These are phyloP conservation scores for Citrus inodora DNA, from an alignment of 345 rosid species.

Conservation along the genomic window DNA sequence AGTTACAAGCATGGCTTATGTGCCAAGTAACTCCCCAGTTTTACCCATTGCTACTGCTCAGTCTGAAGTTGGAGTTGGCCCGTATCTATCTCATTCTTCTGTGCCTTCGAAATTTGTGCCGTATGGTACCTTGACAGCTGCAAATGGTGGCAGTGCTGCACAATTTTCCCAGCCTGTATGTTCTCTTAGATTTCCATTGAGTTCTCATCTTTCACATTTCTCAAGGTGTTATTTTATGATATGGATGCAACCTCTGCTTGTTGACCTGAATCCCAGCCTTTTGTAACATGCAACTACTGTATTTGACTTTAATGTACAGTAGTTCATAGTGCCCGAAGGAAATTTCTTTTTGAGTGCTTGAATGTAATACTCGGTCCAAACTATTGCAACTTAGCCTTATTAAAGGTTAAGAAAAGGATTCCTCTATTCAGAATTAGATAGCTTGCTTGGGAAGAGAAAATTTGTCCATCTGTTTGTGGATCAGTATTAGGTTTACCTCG, in stretches of 20 bases:
- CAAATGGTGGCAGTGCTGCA: conserved; percentile 38
- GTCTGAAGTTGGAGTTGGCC: conserved; percentile 48
- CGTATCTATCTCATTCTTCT: conserved; percentile 48
- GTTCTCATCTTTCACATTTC: not conserved
- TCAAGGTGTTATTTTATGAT: not conserved
- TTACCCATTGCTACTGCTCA: conserved; percentile 50
- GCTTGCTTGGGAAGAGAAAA: not conserved
- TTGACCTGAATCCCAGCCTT: not conserved
- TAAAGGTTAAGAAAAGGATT: not conserved
- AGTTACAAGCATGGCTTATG: conserved; percentile 43
- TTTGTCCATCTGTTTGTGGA: not conserved
- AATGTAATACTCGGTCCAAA: not conserved
- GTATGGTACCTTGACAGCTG: conserved; percentile 43
- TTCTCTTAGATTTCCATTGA: conserved; percentile 10
- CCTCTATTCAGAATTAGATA: not conserved
- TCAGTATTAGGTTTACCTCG: not conserved
- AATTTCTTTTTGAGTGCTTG: not conserved
- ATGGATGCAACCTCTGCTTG: not conserved
- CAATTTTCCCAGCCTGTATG: conserved; percentile 67
- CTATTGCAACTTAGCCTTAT: not conserved
- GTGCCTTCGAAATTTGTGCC: conserved; percentile 55
- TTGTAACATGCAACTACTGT: not conserved
- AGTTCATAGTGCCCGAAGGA: not conserved
- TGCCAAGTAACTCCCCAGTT: conserved; percentile 47
- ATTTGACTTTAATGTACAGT: not conserved